Percentiles rank a stretch among this genome's conserved stretches.
phyloP scores from a whole-genome alignment of 2,329 filamentous ascomycete genomes.

The Nannizzia gypsea region DNA sequence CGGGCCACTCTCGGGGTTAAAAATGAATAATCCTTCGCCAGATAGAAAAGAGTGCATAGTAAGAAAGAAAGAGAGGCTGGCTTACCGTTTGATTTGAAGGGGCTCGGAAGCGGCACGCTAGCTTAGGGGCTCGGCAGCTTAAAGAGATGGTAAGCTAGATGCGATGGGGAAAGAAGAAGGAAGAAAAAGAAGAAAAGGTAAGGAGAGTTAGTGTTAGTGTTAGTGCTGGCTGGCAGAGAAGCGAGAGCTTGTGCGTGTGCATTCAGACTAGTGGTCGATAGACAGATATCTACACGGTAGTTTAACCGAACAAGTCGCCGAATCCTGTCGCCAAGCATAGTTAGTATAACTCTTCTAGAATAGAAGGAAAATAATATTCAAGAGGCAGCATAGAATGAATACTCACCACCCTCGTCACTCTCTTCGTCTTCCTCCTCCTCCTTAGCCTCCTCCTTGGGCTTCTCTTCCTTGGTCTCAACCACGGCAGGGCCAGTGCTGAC shows the following conservation, averaged over 20 bases:
- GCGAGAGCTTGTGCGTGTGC: constrained; percentile 11
- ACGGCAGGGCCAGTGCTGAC: constrained; percentile 67
- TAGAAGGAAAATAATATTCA: neutral
- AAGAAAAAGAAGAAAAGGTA: constrained; percentile 14
- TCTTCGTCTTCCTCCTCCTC: constrained; percentile 55
- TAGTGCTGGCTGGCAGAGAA: no score
- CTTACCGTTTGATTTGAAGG: neutral
- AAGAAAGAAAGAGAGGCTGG: constrained; percentile 14
- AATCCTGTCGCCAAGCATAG: constrained; percentile 45
- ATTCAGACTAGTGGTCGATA: neutral
- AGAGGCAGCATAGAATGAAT: neutral
- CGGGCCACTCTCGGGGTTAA: constrained; percentile 51
- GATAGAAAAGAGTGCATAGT: constrained; percentile 6
- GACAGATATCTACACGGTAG: constrained; percentile 14
- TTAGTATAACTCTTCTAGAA: neutral
- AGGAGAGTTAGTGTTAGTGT: no score
- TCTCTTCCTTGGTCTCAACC: constrained; percentile 41
- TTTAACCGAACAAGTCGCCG: constrained; percentile 66
- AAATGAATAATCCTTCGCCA: constrained; percentile 50
- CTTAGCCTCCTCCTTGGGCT: constrained; percentile 50
- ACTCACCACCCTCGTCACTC: constrained; percentile 44
- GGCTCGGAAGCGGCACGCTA: neutral
- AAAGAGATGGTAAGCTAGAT: constrained; percentile 15
- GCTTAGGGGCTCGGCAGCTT: constrained; percentile 7
- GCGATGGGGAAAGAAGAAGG: constrained; percentile 23